phyloP scores from a whole-genome alignment of 208 protist species.

The Phytomonas sp. region DNA sequence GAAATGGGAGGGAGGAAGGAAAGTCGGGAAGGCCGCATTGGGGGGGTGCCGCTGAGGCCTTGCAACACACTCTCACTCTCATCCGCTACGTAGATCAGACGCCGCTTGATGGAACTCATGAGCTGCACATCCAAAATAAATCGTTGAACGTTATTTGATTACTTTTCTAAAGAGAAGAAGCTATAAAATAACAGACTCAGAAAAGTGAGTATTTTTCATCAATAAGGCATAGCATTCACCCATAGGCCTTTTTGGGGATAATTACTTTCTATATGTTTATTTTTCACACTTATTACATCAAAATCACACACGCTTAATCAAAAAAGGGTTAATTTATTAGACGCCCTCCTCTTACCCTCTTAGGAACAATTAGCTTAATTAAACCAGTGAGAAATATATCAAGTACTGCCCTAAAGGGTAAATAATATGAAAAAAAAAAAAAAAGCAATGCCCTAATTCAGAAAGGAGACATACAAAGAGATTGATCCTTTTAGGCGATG shows the following conservation, averaged over 20 bases:
- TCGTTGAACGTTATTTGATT: neutral
- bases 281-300: neutral
- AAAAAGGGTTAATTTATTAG: neutral
- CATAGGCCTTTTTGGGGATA: neutral
- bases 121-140: neutral
- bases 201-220: neutral
- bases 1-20: slow-evolving; percentile 7
- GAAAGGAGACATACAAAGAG: neutral
- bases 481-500: neutral
- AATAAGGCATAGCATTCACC: neutral
- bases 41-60: slow-evolving; percentile 42
- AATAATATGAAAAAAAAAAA: slow-evolving; percentile 3
- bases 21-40: slow-evolving; percentile 30
- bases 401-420: neutral
- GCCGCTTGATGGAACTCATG: slow-evolving; percentile 43
- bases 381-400: neutral
- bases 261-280: neutral
- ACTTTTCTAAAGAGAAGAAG: neutral
- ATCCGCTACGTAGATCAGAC: slow-evolving; percentile 68
- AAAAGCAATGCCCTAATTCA: neutral
- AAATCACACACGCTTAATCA: neutral
- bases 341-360: neutral
- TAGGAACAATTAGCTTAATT: neutral
- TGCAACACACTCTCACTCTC: slow-evolving; percentile 40
- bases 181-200: slow-evolving; percentile 10